Evolutionary conservation across 2,329 filamentous ascomycete species (phyloP).

Genomic region (Apiospora marii): DNA sequence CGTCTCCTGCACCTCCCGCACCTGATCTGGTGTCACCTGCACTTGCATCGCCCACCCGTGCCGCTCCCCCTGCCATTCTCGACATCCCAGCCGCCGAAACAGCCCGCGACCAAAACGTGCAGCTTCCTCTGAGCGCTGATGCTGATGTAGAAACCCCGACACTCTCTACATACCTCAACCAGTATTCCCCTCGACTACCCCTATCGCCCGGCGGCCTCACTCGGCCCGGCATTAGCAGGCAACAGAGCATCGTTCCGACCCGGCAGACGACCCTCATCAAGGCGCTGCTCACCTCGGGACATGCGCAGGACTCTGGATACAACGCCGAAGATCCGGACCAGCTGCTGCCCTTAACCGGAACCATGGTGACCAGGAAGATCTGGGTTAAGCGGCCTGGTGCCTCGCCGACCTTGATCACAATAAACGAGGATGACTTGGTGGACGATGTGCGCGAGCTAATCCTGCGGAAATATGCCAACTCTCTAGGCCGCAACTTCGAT

Average conservation of each 20-base stretch:
- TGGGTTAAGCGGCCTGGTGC: slow-evolving; percentile 91
- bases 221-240: slow-evolving; percentile 43
- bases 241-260: slow-evolving; percentile 55
- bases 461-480: slow-evolving; percentile 91
- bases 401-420: slow-evolving; percentile 86
- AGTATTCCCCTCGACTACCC: slow-evolving; percentile 24
- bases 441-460: slow-evolving; percentile 95
- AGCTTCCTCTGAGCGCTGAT: slow-evolving; percentile 28
- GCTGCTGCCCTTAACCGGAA: slow-evolving; percentile 50
- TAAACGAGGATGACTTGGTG: slow-evolving; percentile 87
- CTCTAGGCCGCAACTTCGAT: slow-evolving; percentile 87
- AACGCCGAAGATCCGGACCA: slow-evolving; percentile 42
- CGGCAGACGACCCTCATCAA: slow-evolving; percentile 57
- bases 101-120: not conserved
- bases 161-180: slow-evolving; percentile 24
- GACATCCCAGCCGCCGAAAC: not conserved
- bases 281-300: slow-evolving; percentile 58
- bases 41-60: not conserved
- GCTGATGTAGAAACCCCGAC: slow-evolving; percentile 30
- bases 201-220: slow-evolving; percentile 33
- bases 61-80: slow-evolving; percentile 2
- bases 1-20: not conserved
- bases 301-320: slow-evolving; percentile 48
- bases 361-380: slow-evolving; percentile 79
- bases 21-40: not conserved